Base-by-base conservation (phyloP, 768 basidiomycete species). In the Naganishia onofrii region DNA sequence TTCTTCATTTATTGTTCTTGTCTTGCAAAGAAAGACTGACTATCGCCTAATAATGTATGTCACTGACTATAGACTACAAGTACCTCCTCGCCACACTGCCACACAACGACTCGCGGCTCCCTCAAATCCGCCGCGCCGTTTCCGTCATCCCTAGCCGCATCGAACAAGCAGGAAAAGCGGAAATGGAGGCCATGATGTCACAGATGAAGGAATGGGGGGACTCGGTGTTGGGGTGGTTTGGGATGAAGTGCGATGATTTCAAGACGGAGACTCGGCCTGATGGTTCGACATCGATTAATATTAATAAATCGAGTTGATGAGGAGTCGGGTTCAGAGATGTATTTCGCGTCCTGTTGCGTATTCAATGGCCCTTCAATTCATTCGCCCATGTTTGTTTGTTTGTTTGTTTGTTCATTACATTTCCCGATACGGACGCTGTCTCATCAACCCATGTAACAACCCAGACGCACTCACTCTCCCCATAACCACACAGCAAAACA, bases 181-280 rank as follows among this genome's bases (percentile, higher is more conserved):
- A 63, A 29, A 63, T 63, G 60, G 60, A 63, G 23, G 34, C n/a
- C 15, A 63, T 63, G 60, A 44, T 63, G 60, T 23, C 38, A 2
- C 60, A 63, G 38, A 63, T 63, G 42, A 63, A 46, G 60, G 60
- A 63, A 23, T 63, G 60, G 60, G 60, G 60, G 13, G 60, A 63
- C 17, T 63, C 60, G 28, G 42, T 63, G 3, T 26, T 63, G 1
- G 60, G 60, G 2, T 63, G 60, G 60, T 63, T 63, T 29, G 60
- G 60, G 60, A 63, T 63, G 60, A 63, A 63, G 42, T 63, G 60
- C 17, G 60, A 63, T 36, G 60, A 63, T 63, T 63, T 63, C 42
- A 63, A 63, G 60, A 63, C 60, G 6, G 60, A 63, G 32, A 63
- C 60, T 9, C 21, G 26, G 60, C 42, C 60, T 42, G 60, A 63